Evolutionary conservation across 2,329 filamentous ascomycete species (phyloP).

Genomic region (Grosmannia clavigera): DNA sequence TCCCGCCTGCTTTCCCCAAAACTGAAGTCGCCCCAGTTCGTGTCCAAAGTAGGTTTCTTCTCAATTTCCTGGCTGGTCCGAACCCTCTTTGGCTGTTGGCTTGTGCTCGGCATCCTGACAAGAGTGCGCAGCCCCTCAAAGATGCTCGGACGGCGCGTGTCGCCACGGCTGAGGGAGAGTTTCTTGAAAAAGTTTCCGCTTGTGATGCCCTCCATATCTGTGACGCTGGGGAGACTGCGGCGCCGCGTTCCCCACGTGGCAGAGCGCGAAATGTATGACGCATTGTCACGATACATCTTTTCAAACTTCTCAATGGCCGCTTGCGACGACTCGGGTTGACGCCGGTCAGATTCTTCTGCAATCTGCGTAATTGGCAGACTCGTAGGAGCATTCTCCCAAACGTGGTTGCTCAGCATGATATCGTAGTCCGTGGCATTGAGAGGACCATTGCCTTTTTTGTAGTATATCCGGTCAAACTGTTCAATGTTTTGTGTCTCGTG

Average conservation of each 20-base stretch:
- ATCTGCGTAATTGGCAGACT: conserved; percentile 30
- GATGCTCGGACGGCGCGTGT: conserved; percentile 37
- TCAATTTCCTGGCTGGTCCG: conserved; percentile 28
- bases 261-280: conserved; percentile 47
- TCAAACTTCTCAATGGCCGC: conserved; percentile 42
- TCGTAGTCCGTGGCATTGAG: conserved; percentile 34
- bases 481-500: conserved; percentile 37
- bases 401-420: conserved; percentile 34
- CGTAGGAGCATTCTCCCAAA: conserved; percentile 37
- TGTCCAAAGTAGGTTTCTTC: conserved; percentile 16
- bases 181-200: conserved; percentile 53
- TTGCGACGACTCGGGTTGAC: conserved; percentile 38
- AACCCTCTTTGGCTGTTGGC: conserved; percentile 32
- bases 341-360: conserved; percentile 12
- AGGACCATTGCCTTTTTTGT: conserved; percentile 25
- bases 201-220: conserved; percentile 46
- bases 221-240: conserved; percentile 46
- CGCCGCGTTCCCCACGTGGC: conserved; percentile 61
- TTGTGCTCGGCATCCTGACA: conserved; percentile 36
- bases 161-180: conserved; percentile 38
- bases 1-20: conserved; percentile 18
- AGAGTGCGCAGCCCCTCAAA: conserved; percentile 39
- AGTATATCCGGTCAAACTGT: conserved; percentile 38
- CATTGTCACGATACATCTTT: conserved; percentile 39
- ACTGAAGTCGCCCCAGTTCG: conserved; percentile 13